Percentiles rank a stretch among this genome's conserved stretches.
These are phyloP conservation scores for Ormosia emarginata DNA, from an alignment of 306 rosid species.

Conservation along the genomic window DNA sequence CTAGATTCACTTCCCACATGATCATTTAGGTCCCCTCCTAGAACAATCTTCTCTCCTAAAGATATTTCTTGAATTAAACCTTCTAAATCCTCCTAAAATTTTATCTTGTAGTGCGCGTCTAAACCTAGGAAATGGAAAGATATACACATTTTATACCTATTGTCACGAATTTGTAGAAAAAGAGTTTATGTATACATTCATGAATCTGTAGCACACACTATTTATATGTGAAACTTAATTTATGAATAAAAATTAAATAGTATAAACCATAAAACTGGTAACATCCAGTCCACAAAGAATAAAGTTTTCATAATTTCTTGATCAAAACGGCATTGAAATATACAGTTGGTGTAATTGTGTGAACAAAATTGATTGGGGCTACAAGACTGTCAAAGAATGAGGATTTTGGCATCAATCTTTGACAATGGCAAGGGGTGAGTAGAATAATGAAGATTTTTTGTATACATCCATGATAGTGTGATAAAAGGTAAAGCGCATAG, in stretches of 20 bases:
- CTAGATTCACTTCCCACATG: too few species aligned
- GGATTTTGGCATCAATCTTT: neutral
- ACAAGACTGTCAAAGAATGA: neutral
- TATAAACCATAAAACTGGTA: neutral
- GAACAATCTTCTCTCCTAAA: too few species aligned
- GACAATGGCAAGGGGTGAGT: neutral
- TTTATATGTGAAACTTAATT: neutral
- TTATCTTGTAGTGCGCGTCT: too few species aligned
- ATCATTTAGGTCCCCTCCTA: too few species aligned
- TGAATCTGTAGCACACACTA: neutral
- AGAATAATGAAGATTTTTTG: neutral
- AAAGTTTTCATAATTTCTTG: too few species aligned
- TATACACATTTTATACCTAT: neutral
- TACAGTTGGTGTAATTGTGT: neutral
- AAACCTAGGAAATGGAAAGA: neutral
- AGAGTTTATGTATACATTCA: neutral
- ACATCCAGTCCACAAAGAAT: neutral
- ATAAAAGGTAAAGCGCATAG: too few species aligned
- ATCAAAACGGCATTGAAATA: neutral
- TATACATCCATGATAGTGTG: too few species aligned
- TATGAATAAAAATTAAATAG: neutral
- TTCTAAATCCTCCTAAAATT: too few species aligned
- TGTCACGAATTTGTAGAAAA: neutral
- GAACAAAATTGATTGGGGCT: neutral
- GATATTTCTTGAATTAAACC: too few species aligned